Evolutionary conservation across 257 asterid species (phyloP).

Genomic region (Linderniella brevidens): DNA sequence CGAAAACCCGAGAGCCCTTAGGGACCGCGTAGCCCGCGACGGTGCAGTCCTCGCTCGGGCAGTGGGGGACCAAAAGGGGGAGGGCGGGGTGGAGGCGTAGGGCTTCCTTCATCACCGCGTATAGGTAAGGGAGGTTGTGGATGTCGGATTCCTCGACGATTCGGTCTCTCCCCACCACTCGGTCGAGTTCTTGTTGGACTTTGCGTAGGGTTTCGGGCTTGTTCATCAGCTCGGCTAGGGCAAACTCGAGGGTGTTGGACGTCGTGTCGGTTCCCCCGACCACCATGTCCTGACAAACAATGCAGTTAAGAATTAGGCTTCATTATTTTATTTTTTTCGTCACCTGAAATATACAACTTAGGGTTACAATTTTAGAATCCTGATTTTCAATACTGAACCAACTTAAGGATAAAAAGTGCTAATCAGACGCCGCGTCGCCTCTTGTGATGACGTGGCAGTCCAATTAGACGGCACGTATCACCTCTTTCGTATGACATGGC

Average conservation of each 20-base stretch:
- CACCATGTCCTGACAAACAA: slow-evolving; percentile 6
- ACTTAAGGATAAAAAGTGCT: no score
- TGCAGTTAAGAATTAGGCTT: not conserved
- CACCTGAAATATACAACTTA: no score
- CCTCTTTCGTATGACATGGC: no score
- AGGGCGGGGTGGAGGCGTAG: slow-evolving; percentile 8
- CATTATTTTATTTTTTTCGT: not conserved
- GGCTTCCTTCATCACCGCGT: slow-evolving; percentile 8
- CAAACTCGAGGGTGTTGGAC: slow-evolving; percentile 1
- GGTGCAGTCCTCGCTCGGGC: not conserved
- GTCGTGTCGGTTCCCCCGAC: slow-evolving; percentile 9
- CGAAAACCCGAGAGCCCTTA: not conserved
- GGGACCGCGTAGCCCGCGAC: slow-evolving; percentile 11
- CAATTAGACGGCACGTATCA: no score
- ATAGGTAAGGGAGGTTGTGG: not conserved
- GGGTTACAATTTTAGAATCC: no score
- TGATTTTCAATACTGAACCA: no score
- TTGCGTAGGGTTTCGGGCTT: slow-evolving; percentile 3
- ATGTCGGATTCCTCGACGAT: slow-evolving; percentile 6
- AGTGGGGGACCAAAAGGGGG: slow-evolving; percentile 3
- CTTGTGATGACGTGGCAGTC: no score
- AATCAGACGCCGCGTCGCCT: no score
- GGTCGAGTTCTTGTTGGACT: not conserved
- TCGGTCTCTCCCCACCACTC: not conserved
- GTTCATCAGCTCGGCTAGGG: slow-evolving; percentile 3